These are phyloP conservation scores for Calonectria honghensis DNA, from an alignment of 2,329 filamentous ascomycete genomes.

Conservation along the genomic window DNA sequence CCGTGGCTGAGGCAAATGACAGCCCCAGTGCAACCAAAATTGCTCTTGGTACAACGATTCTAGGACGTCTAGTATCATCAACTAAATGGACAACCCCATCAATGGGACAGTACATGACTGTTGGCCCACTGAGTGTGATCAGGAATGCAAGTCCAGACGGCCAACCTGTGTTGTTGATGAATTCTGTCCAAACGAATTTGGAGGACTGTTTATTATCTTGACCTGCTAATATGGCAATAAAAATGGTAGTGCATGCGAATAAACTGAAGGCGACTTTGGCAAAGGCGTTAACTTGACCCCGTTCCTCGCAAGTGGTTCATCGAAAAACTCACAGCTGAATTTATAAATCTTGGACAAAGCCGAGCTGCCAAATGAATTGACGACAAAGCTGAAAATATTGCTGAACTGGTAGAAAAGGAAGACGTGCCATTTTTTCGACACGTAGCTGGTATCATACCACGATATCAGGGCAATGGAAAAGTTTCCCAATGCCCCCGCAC, in stretches of 20 bases:
- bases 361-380: conserved; percentile 8
- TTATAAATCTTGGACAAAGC: conserved; percentile 18
- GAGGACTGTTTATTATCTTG: conserved; percentile 17
- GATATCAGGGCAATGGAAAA: conserved; percentile 1
- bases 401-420: conserved; percentile 23
- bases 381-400: conserved; percentile 4
- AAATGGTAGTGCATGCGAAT: neutral
- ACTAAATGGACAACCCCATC: conserved; percentile 16
- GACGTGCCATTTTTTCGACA: conserved; percentile 10
- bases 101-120: conserved; percentile 27
- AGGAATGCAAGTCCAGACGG: conserved; percentile 8
- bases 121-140: conserved; percentile 18
- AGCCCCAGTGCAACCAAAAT: neutral
- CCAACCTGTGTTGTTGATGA: conserved; percentile 19
- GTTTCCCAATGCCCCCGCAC: conserved; percentile 12
- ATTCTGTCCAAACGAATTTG: conserved; percentile 4
- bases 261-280: conserved; percentile 17
- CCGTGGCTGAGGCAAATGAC: neutral
- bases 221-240: conserved; percentile 17
- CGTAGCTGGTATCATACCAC: conserved; percentile 17
- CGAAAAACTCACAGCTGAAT: neutral
- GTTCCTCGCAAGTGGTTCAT: too few species aligned
- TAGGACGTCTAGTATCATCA: conserved; percentile 11
- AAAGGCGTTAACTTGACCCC: neutral
- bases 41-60: conserved; percentile 12